Evolutionary conservation across 345 rosid genomes (phyloP).

Genomic region (Pistacia integerrima): DNA sequence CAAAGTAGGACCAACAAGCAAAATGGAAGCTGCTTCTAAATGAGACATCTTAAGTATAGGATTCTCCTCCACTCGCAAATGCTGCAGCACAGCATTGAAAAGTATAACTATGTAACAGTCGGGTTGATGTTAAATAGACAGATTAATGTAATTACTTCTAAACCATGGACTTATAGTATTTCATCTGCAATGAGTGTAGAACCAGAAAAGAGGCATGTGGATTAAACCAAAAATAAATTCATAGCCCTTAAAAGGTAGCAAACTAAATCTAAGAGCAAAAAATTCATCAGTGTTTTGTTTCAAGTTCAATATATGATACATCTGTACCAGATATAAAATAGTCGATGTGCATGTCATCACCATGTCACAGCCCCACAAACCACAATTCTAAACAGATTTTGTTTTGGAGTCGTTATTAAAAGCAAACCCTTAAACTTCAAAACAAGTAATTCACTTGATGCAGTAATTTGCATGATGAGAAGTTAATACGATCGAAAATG

Average conservation of each 20-base stretch:
- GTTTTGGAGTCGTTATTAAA: background rate
- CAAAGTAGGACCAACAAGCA: slow-evolving; percentile 94
- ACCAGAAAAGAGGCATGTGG: background rate
- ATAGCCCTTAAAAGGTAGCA: background rate
- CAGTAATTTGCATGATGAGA: background rate
- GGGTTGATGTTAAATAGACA: slow-evolving; percentile 1
- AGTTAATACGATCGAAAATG: background rate
- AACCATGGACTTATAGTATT: background rate
- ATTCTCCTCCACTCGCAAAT: slow-evolving; percentile 97
- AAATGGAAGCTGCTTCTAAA: slow-evolving; percentile 88
- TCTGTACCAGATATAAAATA: background rate
- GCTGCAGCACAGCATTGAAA: slow-evolving; percentile 50
- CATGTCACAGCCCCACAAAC: background rate
- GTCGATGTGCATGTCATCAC: background rate
- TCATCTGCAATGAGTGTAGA: background rate
- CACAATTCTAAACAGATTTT: background rate
- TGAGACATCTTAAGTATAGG: slow-evolving; percentile 93
- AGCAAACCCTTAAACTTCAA: background rate
- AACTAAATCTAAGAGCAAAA: background rate
- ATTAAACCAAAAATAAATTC: background rate
- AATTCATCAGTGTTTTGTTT: background rate
- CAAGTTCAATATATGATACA: background rate
- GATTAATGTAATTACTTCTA: background rate
- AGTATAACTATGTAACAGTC: background rate
- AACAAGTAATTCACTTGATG: background rate